Evolutionary conservation across 2,329 filamentous ascomycete species (phyloP), one percentile per base, ranked within the genome.

Genomic region (Aureobasidium uvarum): DNA sequence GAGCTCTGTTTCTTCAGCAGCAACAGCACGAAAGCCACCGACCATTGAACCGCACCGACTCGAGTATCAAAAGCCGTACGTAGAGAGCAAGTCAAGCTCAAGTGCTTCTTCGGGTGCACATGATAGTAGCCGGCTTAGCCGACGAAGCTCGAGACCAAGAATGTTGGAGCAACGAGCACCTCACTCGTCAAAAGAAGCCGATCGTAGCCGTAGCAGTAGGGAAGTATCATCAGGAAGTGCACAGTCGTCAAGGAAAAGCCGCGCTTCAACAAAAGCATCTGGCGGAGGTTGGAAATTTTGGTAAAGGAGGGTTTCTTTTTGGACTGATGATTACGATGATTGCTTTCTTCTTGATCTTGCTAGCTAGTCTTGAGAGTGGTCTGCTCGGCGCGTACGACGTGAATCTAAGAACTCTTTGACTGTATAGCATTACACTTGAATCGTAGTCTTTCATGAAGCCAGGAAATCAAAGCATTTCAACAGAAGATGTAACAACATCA

Each of bases 31-130:
- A 3, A 45, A 59, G 36, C 63, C 51, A 6, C 63, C 63, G 16
- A 28, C 43, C 4, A 23, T 25, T 16, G 63, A 65, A n/a, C 52
- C 43, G 39, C 33, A 45, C 7, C 31, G 25, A 48, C n/a, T 52
- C 25, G 39, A 54, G n/a, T 63, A 63, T 23, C 36, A 43, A 16
- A 52, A 3, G 58, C 60, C 60, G n/a, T 63, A 43, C 11, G 48
- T 63, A 13, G 60, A 63, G 14, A 63, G 60, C 33, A 38, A 38
- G 23, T 52, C 58, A 4, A 41, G 23, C 11, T 51, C 45, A 18
- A 62, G 58, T 41, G 33, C 20, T 13, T 38, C 45, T 39, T 50
- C 45, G 5, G 28, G 41, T 14, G 28, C 45, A 20, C 28, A 25
- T 1, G 20, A 31, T 13, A 39, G 45, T 20, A 43, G 33, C 50